Evolutionary conservation across 257 asterid species (phyloP).

Genomic region (Agastache rugosa): DNA sequence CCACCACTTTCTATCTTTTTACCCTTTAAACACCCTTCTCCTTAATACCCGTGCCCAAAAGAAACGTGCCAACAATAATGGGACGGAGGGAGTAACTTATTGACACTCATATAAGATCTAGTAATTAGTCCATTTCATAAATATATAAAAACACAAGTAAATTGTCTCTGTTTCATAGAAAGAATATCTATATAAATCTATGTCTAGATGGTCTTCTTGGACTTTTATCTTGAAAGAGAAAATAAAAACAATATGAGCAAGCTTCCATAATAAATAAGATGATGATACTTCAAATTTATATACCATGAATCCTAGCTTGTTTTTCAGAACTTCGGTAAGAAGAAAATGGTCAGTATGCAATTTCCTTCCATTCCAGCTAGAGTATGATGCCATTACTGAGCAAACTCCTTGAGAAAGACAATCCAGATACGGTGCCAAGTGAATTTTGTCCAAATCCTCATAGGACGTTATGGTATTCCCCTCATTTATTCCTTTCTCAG

Average conservation of each 20-base stretch:
- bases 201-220: neutral
- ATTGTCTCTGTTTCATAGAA: no score
- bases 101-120: neutral
- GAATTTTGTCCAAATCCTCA: slow-evolving; percentile 79
- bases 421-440: slow-evolving; percentile 86
- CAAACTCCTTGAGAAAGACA: slow-evolving; percentile 91
- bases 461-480: slow-evolving; percentile 74
- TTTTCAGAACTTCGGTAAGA: slow-evolving; percentile 79
- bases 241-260: slow-evolving; percentile 15
- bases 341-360: slow-evolving; percentile 72
- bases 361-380: slow-evolving; percentile 79
- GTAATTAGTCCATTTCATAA: neutral
- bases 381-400: slow-evolving; percentile 92
- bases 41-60: no score
- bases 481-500: slow-evolving; percentile 84
- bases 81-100: no score
- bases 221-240: slow-evolving; percentile 1
- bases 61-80: no score
- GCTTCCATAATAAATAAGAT: slow-evolving; percentile 28
- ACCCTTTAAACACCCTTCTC: no score
- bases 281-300: slow-evolving; percentile 23
- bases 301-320: slow-evolving; percentile 94
- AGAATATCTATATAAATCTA: neutral
- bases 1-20: no score
- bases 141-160: no score